Evolutionary conservation across 2,329 filamentous ascomycete genomes (phyloP).

Genomic region (Penicillium sp.): DNA sequence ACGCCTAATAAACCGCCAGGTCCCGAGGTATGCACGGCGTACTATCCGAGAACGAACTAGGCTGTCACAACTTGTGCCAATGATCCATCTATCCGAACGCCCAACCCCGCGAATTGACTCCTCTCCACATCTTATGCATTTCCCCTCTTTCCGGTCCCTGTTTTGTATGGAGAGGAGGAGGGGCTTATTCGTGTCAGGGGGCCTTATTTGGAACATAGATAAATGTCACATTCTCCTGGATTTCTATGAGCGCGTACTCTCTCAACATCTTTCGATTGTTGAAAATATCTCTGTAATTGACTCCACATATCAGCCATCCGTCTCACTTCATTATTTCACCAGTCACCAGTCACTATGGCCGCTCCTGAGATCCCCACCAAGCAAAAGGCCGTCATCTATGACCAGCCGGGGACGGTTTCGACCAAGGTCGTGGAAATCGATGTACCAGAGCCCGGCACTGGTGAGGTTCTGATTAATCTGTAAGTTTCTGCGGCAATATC

Average conservation of each 20-base stretch:
- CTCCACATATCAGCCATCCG: background rate
- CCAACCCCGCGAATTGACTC: background rate
- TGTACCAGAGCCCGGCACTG: constrained; percentile 62
- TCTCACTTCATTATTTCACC: background rate
- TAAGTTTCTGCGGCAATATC: constrained; percentile 29
- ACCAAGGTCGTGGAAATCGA: constrained; percentile 64
- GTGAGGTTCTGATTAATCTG: constrained; percentile 64
- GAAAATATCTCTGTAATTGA: background rate
- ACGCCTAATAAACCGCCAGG: background rate
- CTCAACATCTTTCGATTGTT: background rate
- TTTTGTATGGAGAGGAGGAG: too few species aligned
- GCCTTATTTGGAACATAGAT: background rate
- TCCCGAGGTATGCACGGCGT: background rate
- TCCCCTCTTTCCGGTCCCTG: constrained; percentile 4
- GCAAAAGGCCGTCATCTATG: constrained; percentile 64
- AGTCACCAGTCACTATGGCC: constrained; percentile 30
- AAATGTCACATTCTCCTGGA: background rate
- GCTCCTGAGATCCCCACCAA: constrained; percentile 53
- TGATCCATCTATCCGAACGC: background rate
- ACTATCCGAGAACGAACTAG: background rate
- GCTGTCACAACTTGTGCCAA: background rate
- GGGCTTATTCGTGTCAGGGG: too few species aligned
- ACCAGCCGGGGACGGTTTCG: constrained; percentile 64
- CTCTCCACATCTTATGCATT: background rate
- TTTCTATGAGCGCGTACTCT: too few species aligned